Conservation (phyloP, 2,329 filamentous ascomycete genomes). For the Colletotrichum melonis region DNA sequence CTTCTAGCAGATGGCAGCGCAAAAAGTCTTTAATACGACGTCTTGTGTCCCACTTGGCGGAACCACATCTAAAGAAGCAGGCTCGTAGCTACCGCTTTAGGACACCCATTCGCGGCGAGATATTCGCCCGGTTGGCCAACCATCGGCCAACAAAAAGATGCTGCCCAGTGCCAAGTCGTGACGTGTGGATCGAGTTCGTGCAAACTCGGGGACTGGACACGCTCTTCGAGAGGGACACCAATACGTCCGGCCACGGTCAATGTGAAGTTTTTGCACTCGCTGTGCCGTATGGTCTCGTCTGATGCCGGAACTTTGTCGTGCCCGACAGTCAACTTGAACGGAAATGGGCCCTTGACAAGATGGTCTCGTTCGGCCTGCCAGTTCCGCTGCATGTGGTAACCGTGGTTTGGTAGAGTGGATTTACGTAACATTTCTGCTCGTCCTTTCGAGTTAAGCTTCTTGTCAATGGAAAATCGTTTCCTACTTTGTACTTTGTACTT, state of each 20-base stretch:
- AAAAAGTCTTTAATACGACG: neutral
- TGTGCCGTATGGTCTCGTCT: slow-evolving; percentile 2
- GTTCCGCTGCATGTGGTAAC: neutral
- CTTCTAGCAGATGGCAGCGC: neutral
- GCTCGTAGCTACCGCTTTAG: neutral
- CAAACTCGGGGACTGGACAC: slow-evolving; percentile 14
- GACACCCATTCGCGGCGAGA: neutral
- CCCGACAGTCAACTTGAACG: too few relatives aligned
- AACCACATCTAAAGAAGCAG: neutral
- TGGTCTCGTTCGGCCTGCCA: slow-evolving; percentile 4
- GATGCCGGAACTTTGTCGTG: slow-evolving; percentile 3
- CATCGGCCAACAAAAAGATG: neutral
- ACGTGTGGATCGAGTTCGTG: slow-evolving; percentile 9
- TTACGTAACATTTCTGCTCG: slow-evolving; percentile 20
- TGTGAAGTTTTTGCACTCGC: neutral
- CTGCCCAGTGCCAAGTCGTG: slow-evolving; percentile 7
- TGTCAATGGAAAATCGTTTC: neutral
- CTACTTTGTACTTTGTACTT: neutral
- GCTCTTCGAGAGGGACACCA: neutral
- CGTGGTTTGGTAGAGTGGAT: neutral
- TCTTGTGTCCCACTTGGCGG: neutral
- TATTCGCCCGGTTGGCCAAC: slow-evolving; percentile 5
- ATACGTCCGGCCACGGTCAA: neutral
- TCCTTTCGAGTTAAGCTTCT: slow-evolving; percentile 22
- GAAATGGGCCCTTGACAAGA: too few relatives aligned